These are phyloP conservation scores for Candida peoriensis DNA, from an alignment of 805 yeast genomes.

Conservation along the genomic window DNA sequence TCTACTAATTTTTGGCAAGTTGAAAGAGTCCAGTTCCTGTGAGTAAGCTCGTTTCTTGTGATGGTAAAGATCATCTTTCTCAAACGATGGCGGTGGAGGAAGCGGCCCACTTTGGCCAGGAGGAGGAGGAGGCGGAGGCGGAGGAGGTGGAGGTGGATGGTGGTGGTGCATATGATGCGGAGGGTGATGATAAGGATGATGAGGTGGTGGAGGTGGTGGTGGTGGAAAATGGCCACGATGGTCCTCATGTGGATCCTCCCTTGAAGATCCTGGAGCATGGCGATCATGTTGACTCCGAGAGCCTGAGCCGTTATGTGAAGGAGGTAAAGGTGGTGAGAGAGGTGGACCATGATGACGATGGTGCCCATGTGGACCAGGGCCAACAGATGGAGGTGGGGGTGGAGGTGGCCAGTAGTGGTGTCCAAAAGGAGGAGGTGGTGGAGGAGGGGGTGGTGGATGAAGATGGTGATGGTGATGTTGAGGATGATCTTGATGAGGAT, in stretches of 20 bases:
- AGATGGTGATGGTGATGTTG: background rate
- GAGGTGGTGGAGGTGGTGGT: constrained; percentile 1
- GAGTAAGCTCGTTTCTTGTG: constrained; percentile 8
- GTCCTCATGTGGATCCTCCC: background rate
- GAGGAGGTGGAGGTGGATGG: constrained; percentile 1
- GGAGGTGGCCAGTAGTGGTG: background rate
- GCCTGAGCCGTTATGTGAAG: background rate
- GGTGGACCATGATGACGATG: constrained; percentile 7
- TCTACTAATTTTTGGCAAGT: constrained; percentile 9
- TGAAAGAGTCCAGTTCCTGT: constrained; percentile 3
- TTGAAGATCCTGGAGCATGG: background rate
- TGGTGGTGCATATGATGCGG: constrained; percentile 3
- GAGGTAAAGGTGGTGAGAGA: background rate
- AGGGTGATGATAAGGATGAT: constrained; percentile 3
- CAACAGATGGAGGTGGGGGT: constrained; percentile 4
- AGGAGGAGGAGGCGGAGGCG: constrained; percentile 3
- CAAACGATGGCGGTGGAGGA: constrained; percentile 6
- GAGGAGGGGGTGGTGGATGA: background rate
- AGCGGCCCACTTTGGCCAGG: constrained; percentile 5
- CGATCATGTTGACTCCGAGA: too few relatives aligned
- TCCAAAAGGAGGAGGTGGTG: background rate
- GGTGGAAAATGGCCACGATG: constrained; percentile 5
- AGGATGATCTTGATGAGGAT: constrained; percentile 1
- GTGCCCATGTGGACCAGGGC: constrained; percentile 5
- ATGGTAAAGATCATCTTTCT: constrained; percentile 1